These are phyloP conservation scores for Metschnikowia koreensis DNA, from an alignment of 805 yeast genomes.

Conservation along the genomic window DNA sequence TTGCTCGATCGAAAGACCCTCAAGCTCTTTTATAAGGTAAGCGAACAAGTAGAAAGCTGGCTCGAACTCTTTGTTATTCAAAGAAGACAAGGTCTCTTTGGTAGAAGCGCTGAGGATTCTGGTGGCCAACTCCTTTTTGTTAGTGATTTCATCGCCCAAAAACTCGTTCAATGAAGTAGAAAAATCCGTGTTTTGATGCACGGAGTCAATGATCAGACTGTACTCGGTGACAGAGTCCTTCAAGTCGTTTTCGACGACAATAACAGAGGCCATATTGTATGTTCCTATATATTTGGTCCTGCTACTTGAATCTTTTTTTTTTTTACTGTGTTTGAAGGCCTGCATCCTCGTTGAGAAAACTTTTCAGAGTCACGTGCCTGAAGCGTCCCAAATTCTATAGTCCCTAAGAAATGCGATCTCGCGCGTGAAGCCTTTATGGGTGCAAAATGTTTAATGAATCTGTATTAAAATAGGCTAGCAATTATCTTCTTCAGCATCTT, in stretches of 20 bases:
- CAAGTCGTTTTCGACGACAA: slow-evolving; percentile 43
- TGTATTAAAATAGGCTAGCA: background rate
- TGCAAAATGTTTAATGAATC: slow-evolving; percentile 8
- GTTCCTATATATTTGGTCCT: background rate
- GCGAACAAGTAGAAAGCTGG: slow-evolving; percentile 43
- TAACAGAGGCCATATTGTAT: slow-evolving; percentile 39
- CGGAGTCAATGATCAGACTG: slow-evolving; percentile 36
- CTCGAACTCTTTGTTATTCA: slow-evolving; percentile 45
- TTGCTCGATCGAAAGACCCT: slow-evolving; percentile 22
- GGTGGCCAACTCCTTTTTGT: slow-evolving; percentile 29
- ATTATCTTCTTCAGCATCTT: slow-evolving; percentile 9
- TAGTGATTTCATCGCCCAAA: slow-evolving; percentile 25
- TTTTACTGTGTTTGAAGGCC: slow-evolving; percentile 2
- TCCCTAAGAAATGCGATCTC: background rate
- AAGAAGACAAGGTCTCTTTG: slow-evolving; percentile 29
- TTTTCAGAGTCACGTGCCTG: slow-evolving; percentile 20
- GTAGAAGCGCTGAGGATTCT: slow-evolving; percentile 29
- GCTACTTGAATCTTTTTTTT: slow-evolving; percentile 1
- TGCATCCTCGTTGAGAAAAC: slow-evolving; percentile 17
- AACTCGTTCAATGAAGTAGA: slow-evolving; percentile 26
- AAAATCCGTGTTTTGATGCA: slow-evolving; percentile 27
- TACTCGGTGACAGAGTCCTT: slow-evolving; percentile 41
- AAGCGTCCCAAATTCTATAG: background rate
- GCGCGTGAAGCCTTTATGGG: slow-evolving; percentile 2
- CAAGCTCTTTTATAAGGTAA: slow-evolving; percentile 33